phyloP scores from a whole-genome alignment of 257 asterid genomes.

The Plantago major region DNA sequence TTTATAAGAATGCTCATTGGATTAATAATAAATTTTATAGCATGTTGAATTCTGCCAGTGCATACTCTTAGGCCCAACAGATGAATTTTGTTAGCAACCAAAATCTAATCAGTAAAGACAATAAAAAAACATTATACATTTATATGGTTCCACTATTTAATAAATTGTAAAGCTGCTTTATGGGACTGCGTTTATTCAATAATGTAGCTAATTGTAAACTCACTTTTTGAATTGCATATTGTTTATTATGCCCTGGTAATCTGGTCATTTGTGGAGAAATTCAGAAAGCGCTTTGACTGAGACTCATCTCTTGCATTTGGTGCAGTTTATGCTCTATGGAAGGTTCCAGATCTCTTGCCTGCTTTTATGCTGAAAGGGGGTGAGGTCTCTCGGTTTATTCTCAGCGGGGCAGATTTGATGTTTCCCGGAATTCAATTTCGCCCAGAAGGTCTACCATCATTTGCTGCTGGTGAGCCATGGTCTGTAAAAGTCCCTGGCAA shows the following conservation, averaged over 20 bases:
- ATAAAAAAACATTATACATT: too few relatives aligned
- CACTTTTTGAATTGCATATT: neutral
- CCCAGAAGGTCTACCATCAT: conserved; percentile 71
- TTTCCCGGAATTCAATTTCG: conserved; percentile 84
- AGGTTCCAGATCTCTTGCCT: conserved; percentile 86
- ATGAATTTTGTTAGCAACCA: too few relatives aligned
- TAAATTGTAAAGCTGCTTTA: too few relatives aligned
- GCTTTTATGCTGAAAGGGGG: conserved; percentile 87
- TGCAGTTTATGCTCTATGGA: conserved; percentile 93
- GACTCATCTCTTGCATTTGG: conserved; percentile 18
- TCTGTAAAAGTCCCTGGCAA: conserved; percentile 93
- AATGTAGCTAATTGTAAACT: neutral
- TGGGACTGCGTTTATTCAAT: too few relatives aligned
- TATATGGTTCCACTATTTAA: too few relatives aligned
- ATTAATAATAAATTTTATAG: too few relatives aligned
- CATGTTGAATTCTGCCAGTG: too few relatives aligned
- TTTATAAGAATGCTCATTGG: too few relatives aligned
- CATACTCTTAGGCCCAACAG: too few relatives aligned
- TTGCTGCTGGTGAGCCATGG: conserved; percentile 85
- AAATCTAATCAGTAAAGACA: too few relatives aligned
- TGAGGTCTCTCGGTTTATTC: conserved; percentile 74
- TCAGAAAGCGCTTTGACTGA: conserved; percentile 5
- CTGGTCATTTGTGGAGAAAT: conserved; percentile 5
- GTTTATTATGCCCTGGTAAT: conserved; percentile 5
- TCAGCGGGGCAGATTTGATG: conserved; percentile 99